phyloP scores from a whole-genome alignment of 139 green algal genomes.

The Chlamydomonas schloesseri region DNA sequence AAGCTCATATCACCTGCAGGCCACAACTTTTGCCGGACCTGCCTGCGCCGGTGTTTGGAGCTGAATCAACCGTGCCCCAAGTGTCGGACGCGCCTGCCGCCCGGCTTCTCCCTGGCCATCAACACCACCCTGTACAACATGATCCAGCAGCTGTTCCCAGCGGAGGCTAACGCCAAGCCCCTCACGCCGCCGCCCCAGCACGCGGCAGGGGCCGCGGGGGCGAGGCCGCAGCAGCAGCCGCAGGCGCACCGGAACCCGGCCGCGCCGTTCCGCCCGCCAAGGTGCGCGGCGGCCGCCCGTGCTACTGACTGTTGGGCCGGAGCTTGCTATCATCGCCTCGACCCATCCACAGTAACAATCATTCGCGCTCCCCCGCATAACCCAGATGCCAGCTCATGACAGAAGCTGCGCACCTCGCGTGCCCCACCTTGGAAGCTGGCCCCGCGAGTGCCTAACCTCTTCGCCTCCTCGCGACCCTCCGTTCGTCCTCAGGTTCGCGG shows the following conservation, averaged over 20 bases:
- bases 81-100: conserved; percentile 43
- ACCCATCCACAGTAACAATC: too few relatives aligned
- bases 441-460: not conserved
- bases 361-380: too few relatives aligned
- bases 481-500: not conserved
- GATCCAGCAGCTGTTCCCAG: conserved; percentile 66
- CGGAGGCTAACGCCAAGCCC: conserved; percentile 12
- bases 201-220: not conserved
- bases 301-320: too few relatives aligned
- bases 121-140: conserved; percentile 72
- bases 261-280: conserved; percentile 17
- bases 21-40: conserved; percentile 66
- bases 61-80: conserved; percentile 62
- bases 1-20: conserved; percentile 17
- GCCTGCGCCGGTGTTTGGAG: conserved; percentile 51
- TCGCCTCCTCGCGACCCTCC: not conserved
- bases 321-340: too few relatives aligned
- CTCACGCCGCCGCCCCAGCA: not conserved
- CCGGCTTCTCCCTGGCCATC: conserved; percentile 46
- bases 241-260: not conserved
- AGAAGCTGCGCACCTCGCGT: too few relatives aligned
- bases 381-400: not conserved
- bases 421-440: too few relatives aligned
- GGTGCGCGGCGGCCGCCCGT: too few relatives aligned
- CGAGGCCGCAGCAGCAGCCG: not conserved